Conservation (phyloP, 257 asterid species). For the Solanum clarkiae region DNA sequence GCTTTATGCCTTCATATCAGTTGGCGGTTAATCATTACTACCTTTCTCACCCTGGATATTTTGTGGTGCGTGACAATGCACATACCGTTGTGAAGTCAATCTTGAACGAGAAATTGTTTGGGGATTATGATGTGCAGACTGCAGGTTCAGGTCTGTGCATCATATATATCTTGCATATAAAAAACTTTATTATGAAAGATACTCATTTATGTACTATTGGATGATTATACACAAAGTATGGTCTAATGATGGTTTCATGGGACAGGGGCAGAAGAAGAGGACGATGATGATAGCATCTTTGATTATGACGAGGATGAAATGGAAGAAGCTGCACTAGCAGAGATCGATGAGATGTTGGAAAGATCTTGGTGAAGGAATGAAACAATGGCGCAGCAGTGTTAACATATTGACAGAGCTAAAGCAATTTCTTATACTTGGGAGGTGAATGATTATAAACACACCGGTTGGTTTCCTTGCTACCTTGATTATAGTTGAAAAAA, state of each 20-base stretch:
- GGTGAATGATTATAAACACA: background rate
- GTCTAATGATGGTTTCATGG: background rate
- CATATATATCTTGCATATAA: background rate
- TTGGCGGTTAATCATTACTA: background rate
- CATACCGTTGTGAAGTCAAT: background rate
- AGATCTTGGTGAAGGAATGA: background rate
- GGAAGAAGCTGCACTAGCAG: background rate
- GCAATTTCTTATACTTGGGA: background rate
- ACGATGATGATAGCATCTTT: background rate
- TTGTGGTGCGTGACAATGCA: background rate
- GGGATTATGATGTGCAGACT: background rate
- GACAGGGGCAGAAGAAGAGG: background rate
- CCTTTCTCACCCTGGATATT: conserved; percentile 1
- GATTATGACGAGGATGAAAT: background rate
- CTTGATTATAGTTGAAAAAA: background rate
- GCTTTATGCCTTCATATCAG: background rate
- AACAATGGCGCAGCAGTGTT: background rate
- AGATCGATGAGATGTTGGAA: background rate
- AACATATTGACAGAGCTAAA: background rate
- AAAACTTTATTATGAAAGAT: background rate
- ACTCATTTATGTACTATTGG: background rate
- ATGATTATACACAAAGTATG: background rate
- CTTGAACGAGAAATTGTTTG: background rate
- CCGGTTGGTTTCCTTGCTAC: background rate
- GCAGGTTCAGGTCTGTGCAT: background rate